phyloP scores from a whole-genome alignment of 345 rosid genomes.

The Lumnitzera littorea region DNA sequence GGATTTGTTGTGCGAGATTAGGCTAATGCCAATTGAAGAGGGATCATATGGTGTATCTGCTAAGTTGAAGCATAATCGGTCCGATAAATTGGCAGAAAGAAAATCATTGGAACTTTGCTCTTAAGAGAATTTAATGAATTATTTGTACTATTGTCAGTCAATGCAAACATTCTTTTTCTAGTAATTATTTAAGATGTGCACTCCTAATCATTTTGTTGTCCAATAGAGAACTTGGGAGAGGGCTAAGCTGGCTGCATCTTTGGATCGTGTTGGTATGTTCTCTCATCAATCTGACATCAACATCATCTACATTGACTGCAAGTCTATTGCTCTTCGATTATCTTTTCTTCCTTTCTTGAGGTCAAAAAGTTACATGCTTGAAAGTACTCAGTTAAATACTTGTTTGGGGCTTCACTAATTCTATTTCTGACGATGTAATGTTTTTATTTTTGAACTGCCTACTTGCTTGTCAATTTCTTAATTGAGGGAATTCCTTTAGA shows the following conservation, averaged over 20 bases:
- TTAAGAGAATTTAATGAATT: not conserved
- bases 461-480: no score
- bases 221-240: conserved; percentile 97
- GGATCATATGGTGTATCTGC: no score
- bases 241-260: conserved; percentile 75
- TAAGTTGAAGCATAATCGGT: no score
- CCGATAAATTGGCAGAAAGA: no score
- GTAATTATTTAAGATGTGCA: not conserved
- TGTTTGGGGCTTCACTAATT: no score
- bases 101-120: not conserved
- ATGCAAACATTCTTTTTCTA: not conserved
- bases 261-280: conserved; percentile 73
- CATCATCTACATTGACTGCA: not conserved
- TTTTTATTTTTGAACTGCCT: no score
- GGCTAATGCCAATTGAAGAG: no score
- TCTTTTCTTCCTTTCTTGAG: not conserved
- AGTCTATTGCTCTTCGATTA: not conserved
- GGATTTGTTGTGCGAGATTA: no score
- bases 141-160: not conserved
- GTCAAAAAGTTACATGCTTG: no score
- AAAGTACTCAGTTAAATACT: no score
- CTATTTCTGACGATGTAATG: no score
- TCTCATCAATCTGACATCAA: not conserved
- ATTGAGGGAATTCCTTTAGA: no score
- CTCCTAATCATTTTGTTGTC: conserved; percentile 12